Evolutionary conservation across 192 early-diverging fungal genomes (phyloP), one percentile per base, ranked within the genome.

Genomic region (Coemansia sp.): DNA sequence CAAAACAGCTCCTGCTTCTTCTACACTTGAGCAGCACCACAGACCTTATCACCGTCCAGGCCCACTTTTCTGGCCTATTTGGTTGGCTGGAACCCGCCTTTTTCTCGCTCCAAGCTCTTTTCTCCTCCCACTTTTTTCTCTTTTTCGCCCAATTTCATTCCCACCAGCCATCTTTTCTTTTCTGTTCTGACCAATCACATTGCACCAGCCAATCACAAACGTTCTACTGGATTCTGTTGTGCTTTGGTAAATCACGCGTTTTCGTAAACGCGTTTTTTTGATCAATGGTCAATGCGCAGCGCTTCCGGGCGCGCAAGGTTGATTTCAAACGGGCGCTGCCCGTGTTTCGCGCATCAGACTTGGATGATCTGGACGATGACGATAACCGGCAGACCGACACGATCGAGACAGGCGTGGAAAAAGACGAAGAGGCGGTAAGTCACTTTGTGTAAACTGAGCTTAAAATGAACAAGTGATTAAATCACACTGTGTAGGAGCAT

Each of bases 401-500:
- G 31, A 81, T 81, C 50, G 91, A 91, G 55, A 99, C 94, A 10
- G 96, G 96, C 64, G 96, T 98, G 5, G 95, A 97, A 66, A 97
- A 98, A 74, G 96, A 96, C 65, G 96, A 98, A 80, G 96, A 98
- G 71, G 66, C 73, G 38, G 88, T 80, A 72, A 70, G 66, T 34
- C 31, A 9, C 31, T 6, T 6, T 34, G 25, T 26, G 25, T 2
- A 26, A 26, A 26, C 25, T n/a, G n/a, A 26, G 25, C 25, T 26
- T 26, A 2, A 26, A 26, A n/a, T n/a, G 25, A 26, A 4, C 25
- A 4, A 26, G 25, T 26, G 25, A 26, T 44, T 44, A 44, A n/a
- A 44, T 44, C 40, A 44, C n/a, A 44, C 3, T 6, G 38, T 60
- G 52, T 81, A 94, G 92, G 92, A 98, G 82, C 90, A 94, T 73